phyloP scores from a whole-genome alignment of 176 grass and related monocot genomes.

The Avena insularis region DNA sequence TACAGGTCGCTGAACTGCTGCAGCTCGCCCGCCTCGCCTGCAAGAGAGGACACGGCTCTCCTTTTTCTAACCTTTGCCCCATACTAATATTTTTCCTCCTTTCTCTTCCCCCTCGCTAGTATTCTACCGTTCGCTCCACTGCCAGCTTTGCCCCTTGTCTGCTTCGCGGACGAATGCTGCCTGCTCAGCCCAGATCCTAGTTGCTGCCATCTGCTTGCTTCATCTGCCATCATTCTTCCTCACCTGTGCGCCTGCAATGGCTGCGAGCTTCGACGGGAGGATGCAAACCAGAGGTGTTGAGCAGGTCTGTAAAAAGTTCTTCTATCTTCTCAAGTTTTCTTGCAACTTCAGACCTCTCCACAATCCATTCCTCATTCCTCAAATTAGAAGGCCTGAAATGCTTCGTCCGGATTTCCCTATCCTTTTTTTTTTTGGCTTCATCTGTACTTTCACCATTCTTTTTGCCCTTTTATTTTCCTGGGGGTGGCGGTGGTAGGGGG shows the following conservation, averaged over 20 bases:
- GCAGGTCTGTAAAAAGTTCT: constrained; percentile 51
- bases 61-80: constrained; percentile 21
- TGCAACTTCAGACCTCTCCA: not conserved
- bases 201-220: not conserved
- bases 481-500: not conserved
- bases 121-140: constrained; percentile 47
- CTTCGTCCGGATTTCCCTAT: not conserved
- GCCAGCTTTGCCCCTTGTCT: constrained; percentile 27
- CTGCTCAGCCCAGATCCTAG: not conserved
- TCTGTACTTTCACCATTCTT: too few relatives aligned
- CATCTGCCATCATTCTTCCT: not conserved
- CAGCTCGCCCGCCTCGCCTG: constrained; percentile 17
- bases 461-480: not conserved
- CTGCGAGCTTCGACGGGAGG: constrained; percentile 70
- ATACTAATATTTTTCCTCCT: constrained; percentile 23
- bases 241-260: constrained; percentile 51
- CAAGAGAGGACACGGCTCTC: not conserved
- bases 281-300: constrained; percentile 67
- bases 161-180: constrained; percentile 24
- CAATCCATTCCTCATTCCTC: not conserved
- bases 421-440: too few relatives aligned
- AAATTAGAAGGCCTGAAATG: not conserved
- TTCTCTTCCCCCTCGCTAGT: constrained; percentile 4
- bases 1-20: not conserved
- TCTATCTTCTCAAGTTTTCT: not conserved